Base-by-base conservation (phyloP, 441 rosid species). In the Adansonia gregorii region DNA sequence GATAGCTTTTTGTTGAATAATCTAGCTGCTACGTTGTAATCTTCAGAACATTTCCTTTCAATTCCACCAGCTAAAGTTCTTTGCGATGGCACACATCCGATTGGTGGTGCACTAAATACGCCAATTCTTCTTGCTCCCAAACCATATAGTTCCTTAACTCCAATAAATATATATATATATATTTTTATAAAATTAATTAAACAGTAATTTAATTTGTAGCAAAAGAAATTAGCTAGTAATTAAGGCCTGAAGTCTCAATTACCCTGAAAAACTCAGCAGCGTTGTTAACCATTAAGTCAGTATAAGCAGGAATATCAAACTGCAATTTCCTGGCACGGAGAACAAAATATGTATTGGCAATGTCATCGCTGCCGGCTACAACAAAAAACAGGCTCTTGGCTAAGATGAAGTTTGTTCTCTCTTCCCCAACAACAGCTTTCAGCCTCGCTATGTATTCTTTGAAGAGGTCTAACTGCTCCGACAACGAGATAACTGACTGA, bases 401-500 rank as follows among this genome's bases (percentile, higher is more conserved):
- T 68, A 90, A 7, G 74, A 88, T 86, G 77, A 81, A 60, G 1
- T 84, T 78, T 14, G 91, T 75, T 81, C 69, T 83, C 27, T 84
- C 85, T 79, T 87, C 83, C 20, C 94, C 95, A 2, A 80, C 88
- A 4, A 75, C 31, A 2, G 27, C 79, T 72, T 82, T 87, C 76
- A 91, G 65, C 81, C 85, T 90, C 24, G n/a, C 76, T 45, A 80
- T 82, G 82, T 91, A 91, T 45, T 91, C 89, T 80, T 83, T 86
- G 78, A 91, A 91, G 74, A 79, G 68, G 46, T 78, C 51, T 46
- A 91, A 66, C 70, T 91, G 95, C n/a, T 87, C 78, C 4, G 89
- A 61, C 76, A 95, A 46, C 4, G 98, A 73, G 74, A 93, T 39
- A 1, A 87, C 98, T 0, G 90, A 86, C 98, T 94, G 84, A n/a